Conservation (phyloP, 2,329 filamentous ascomycete species). For the Dothistroma septosporum region DNA sequence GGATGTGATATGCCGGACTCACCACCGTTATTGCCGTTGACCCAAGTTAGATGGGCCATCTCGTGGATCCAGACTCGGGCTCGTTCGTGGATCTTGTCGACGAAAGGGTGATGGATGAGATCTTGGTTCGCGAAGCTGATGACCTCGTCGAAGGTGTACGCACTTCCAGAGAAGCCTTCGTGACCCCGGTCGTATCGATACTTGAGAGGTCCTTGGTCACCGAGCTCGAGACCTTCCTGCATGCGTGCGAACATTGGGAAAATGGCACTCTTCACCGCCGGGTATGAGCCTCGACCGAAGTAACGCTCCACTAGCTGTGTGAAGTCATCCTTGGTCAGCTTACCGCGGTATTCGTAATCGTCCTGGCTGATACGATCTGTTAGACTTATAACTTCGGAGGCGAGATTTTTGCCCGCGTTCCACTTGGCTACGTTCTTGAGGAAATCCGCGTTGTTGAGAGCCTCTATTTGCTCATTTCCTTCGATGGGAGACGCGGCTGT, state of each 20-base stretch:
- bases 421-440: background rate
- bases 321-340: background rate
- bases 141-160: background rate
- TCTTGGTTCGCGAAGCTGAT: background rate
- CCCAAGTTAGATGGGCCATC: background rate
- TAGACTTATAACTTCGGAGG: background rate
- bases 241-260: background rate
- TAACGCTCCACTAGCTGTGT: background rate
- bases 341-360: background rate
- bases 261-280: background rate
- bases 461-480: background rate
- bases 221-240: background rate
- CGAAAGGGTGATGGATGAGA: background rate
- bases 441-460: background rate
- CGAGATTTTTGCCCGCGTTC: background rate
- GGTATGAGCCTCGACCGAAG: background rate
- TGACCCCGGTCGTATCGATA: background rate
- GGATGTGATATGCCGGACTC: too few relatives aligned
- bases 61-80: background rate
- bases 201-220: background rate
- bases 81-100: background rate
- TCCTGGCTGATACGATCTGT: background rate
- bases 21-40: background rate
- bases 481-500: background rate
- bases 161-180: background rate